Evolutionary conservation across 495 filamentous ascomycete species (phyloP).

Genomic region (Trichoderma orchidacearum): DNA sequence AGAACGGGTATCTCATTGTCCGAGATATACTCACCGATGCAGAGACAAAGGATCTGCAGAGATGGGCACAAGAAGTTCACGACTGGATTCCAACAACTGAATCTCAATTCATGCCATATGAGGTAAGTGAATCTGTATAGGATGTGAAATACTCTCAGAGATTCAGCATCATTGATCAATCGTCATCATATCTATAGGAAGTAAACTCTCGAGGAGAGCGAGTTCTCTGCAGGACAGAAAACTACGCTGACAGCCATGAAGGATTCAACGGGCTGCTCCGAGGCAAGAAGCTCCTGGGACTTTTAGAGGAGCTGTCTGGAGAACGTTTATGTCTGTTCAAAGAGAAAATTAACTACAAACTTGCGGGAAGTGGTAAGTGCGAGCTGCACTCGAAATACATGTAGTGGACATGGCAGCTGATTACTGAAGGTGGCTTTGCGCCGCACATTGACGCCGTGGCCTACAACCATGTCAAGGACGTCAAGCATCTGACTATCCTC

Average conservation of each 20-base stretch:
- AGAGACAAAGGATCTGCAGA: constrained; percentile 17
- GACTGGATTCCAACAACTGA: constrained; percentile 22
- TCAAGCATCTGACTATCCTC: constrained; percentile 31
- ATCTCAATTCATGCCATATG: constrained; percentile 32
- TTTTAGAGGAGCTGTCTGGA: constrained; percentile 22
- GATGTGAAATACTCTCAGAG: not conserved
- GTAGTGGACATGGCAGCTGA: constrained; percentile 26
- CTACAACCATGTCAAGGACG: constrained; percentile 32
- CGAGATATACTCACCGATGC: constrained; percentile 14
- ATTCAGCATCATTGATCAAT: not conserved
- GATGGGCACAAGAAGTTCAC: constrained; percentile 30
- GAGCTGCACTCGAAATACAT: not conserved
- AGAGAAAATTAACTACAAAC: constrained; percentile 21
- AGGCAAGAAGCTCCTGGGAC: constrained; percentile 18
- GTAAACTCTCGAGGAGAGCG: constrained; percentile 24
- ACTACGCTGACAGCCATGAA: constrained; percentile 29
- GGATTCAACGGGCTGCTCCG: constrained; percentile 27
- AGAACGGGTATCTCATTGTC: constrained; percentile 26
- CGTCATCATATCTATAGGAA: constrained; percentile 9
- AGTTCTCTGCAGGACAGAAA: constrained; percentile 32
- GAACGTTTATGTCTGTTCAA: constrained; percentile 36
- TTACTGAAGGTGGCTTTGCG: constrained; percentile 28
- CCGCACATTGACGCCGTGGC: constrained; percentile 34
- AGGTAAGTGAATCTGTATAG: constrained; percentile 8
- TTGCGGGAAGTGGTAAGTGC: not conserved